Conservation (phyloP, 768 basidiomycete genomes). For the Leccinum fibrillosum region DNA sequence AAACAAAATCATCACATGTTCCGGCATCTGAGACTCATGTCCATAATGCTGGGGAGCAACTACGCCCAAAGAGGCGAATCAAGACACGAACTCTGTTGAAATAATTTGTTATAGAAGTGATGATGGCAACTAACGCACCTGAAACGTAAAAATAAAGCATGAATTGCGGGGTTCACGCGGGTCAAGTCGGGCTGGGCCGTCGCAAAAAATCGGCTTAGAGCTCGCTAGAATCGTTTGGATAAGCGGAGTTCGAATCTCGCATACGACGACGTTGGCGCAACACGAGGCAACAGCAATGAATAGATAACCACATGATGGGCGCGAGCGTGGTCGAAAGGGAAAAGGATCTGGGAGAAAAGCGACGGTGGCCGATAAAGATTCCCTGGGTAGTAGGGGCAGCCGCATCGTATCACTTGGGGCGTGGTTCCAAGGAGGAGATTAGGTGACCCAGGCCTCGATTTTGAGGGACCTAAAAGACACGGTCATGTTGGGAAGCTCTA, state of each 20-base stretch:
- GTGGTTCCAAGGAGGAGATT: not conserved
- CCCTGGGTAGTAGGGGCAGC: not conserved
- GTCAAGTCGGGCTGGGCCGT: conserved; percentile 1
- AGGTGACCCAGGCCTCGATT: not conserved
- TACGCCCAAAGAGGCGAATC: conserved; percentile 5
- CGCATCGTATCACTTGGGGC: not conserved
- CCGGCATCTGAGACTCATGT: not conserved
- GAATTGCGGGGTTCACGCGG: not conserved
- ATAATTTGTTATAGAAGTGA: not conserved
- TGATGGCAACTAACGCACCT: conserved; percentile 11
- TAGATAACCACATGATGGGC: too few relatives aligned
- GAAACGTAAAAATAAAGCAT: not conserved
- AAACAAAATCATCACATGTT: conserved; percentile 4
- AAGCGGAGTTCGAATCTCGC: conserved; percentile 15
- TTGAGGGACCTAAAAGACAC: not conserved
- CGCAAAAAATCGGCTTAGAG: not conserved
- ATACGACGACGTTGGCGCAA: not conserved
- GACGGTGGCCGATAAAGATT: not conserved
- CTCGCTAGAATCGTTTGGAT: not conserved
- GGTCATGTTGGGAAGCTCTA: not conserved
- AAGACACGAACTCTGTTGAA: not conserved
- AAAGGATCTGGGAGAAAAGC: too few relatives aligned
- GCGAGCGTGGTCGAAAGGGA: not conserved
- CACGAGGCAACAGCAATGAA: not conserved
- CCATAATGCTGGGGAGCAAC: not conserved